Conservation (phyloP, 1,284 basidiomycete genomes). For the Moesziomyces globuligerus region DNA sequence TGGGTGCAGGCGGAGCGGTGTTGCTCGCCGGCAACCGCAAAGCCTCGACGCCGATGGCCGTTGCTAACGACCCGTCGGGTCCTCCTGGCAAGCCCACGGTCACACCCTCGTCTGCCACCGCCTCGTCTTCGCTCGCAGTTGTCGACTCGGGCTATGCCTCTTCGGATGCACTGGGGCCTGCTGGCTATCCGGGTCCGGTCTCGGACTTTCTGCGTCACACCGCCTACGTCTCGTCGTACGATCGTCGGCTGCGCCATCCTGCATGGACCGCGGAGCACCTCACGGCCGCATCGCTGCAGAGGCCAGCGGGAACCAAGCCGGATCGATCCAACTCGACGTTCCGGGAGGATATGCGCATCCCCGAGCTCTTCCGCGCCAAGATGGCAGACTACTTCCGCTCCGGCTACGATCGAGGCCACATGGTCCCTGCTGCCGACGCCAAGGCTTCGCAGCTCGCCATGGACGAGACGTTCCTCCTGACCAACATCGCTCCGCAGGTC, state of each 20-base stretch:
- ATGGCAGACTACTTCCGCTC: conserved; percentile 82
- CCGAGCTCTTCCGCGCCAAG: conserved; percentile 82
- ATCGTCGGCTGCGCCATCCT: conserved; percentile 87
- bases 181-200: conserved; percentile 74
- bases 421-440: conserved; percentile 96
- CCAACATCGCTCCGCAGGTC: conserved; percentile 98
- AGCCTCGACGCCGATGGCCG: conserved; percentile 1
- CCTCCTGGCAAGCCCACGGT: conserved; percentile 9
- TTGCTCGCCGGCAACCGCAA: conserved; percentile 22
- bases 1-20: conserved; percentile 74
- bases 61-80: neutral
- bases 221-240: conserved; percentile 89
- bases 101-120: conserved; percentile 1
- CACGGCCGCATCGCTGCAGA: conserved; percentile 74
- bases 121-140: conserved; percentile 11
- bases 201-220: conserved; percentile 81
- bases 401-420: conserved; percentile 94
- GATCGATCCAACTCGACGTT: conserved; percentile 77
- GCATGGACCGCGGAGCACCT: conserved; percentile 95
- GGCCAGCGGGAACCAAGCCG: conserved; percentile 57
- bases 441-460: conserved; percentile 90
- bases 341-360: conserved; percentile 82
- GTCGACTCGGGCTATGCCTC: conserved; percentile 25
- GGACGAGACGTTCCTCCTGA: conserved; percentile 94
- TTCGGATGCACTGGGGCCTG: conserved; percentile 37